Base-by-base conservation (phyloP, 257 asterid species). In the Primulina eburnea region DNA sequence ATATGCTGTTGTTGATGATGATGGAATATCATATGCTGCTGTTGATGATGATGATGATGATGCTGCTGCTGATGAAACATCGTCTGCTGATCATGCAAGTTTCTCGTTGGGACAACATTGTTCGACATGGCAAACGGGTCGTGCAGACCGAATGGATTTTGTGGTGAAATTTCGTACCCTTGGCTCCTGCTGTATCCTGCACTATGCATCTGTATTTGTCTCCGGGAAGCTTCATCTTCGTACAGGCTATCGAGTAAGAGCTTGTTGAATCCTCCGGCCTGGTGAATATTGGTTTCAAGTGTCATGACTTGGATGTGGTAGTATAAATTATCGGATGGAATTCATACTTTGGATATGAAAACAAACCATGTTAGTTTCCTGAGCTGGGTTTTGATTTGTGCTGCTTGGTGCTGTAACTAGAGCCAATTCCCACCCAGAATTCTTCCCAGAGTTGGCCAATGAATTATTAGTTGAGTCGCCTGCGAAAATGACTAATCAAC, bases 231-330 rank as follows among this genome's bases (percentile, higher is more conserved):
- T 14, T 83, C 89, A n/a, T 92, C 96, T 70, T 92, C 97, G 53
- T 92, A 92, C 67, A 92, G 73, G 77, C 98, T 92, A 43, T 92
- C 93, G 14, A 92, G 95, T 57, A 90, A 40, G 62, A 83, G 68
- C 76, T 76, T 92, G 84, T 90, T 80, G 58, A 92, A 92, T 4
- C 96, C 97, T 7, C 98, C 98, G 4, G 75, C 96, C 98, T 90
- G 78, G 35, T 20, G 34, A 59, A 32, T 20, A 67, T 17, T 18
- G 6, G 16, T 63, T 52, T 2, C 8, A 17, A 20, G 34, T 34
- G 7, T 16, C 2, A 4, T 5, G 20, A 50, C 5, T 43, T 9
- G 53, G 2, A 30, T 26, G 1, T 50, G 16, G 56, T 16, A 4
- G 20, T 6, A 30, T n/a, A 62, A 20, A 6, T 28, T 5, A 37